A percentile compares a stretch with the other conserved stretches of the same genome.
phyloP scores from a whole-genome alignment of 2,329 filamentous ascomycete genomes.

The Fusarium piperis region DNA sequence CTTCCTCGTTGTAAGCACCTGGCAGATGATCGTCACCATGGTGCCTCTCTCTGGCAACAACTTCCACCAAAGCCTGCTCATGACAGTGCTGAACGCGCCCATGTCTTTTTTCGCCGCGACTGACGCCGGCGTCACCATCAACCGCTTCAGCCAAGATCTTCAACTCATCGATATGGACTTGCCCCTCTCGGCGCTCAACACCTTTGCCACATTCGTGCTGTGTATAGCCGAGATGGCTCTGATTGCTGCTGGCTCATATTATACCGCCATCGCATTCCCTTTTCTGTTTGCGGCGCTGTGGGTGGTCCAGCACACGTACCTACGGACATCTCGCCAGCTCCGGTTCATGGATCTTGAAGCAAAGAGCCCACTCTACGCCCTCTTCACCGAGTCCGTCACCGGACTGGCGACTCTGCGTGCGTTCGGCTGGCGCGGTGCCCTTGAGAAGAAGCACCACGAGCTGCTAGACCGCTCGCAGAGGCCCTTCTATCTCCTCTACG shows the following conservation, averaged over 20 bases:
- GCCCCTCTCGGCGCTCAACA: conserved; percentile 40
- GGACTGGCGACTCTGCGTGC: conserved; percentile 60
- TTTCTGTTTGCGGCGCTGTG: conserved; percentile 22
- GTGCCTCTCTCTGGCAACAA: conserved; percentile 34
- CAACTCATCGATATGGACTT: conserved; percentile 51
- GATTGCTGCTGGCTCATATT: conserved; percentile 27
- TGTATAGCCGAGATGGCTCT: conserved; percentile 38
- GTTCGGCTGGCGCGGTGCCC: conserved; percentile 55
- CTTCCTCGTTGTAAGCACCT: conserved; percentile 32
- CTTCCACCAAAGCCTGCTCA: conserved; percentile 34
- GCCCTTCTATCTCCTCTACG: conserved; percentile 56
- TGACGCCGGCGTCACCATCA: conserved; percentile 49
- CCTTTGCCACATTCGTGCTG: conserved; percentile 30
- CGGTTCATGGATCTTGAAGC: conserved; percentile 63
- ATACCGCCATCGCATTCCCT: conserved; percentile 29
- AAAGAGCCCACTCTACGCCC: conserved; percentile 58
- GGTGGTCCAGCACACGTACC: conserved; percentile 41
- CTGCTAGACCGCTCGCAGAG: conserved; percentile 55
- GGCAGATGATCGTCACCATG: conserved; percentile 43
- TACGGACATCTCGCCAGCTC: conserved; percentile 62
- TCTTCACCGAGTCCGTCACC: conserved; percentile 58
- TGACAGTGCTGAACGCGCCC: conserved; percentile 41
- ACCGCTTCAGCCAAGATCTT: conserved; percentile 53
- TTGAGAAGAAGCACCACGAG: conserved; percentile 45
- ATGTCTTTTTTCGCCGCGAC: conserved; percentile 48